Conservation (phyloP, 257 asterid genomes). For the Capsicum rhomboideum region DNA sequence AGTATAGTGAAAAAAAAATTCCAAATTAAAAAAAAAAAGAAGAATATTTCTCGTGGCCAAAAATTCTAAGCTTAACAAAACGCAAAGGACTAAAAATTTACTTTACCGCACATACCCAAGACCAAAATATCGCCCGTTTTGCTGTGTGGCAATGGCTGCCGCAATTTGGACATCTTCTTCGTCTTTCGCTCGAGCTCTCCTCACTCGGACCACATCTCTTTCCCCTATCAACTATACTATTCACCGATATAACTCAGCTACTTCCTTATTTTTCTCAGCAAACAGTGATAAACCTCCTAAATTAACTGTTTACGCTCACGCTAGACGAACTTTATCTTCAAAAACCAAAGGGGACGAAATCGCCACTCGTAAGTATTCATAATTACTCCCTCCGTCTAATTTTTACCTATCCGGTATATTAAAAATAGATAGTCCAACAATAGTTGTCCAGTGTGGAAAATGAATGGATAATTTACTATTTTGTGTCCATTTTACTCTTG, state of each 20-base stretch:
- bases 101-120: no score
- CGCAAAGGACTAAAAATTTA: not conserved
- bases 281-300: constrained; percentile 7
- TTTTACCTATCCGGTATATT: no score
- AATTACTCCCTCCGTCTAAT: no score
- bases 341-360: constrained; percentile 25
- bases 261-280: not conserved
- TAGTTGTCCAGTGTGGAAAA: no score
- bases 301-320: constrained; percentile 37
- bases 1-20: no score
- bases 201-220: constrained; percentile 11
- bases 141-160: constrained; percentile 36
- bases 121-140: no score
- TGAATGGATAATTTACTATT: no score
- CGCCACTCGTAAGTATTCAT: constrained; percentile 49
- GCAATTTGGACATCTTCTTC: constrained; percentile 24
- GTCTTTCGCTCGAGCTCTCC: constrained; percentile 18
- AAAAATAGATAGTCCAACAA: no score
- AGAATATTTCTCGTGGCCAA: no score
- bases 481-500: no score
- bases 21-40: no score
- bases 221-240: not conserved
- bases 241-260: constrained; percentile 9
- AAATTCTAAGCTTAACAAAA: not conserved
- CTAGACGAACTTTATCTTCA: constrained; percentile 50